Evolutionary conservation across 1,284 basidiomycete genomes (phyloP), one percentile per base, ranked within the genome.

Genomic region (Leucoagaricus sp.): DNA sequence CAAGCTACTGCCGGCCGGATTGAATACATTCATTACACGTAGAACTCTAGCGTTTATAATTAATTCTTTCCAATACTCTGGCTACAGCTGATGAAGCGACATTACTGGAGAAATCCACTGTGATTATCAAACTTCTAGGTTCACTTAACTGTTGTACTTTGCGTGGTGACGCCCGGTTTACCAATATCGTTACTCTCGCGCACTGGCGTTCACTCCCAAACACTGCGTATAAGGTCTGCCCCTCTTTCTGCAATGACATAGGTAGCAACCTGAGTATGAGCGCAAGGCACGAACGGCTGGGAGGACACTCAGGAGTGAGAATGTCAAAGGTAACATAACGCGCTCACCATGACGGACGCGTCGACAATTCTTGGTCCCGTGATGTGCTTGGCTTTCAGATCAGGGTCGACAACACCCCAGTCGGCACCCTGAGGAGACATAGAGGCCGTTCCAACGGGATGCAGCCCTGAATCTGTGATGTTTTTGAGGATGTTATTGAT

Each of bases 291-390:
- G 21, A 42, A 49, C 3, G 56, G 57, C 57, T 56, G 47, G 13
- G 13, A 5, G 10, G 10, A 26, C 9, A 8, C 21, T 46, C 26
- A 12, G 36, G 28, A 21, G 13, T 9, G 36, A 41, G 12, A 12
- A 12, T 25, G 3, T 6, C 7, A 8, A 34, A 3, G 10, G 25
- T 17, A n/a, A n/a, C 2, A 28, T 12, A 26, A 29, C 12, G 45
- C 49, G 9, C 21, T 28, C 41, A 69, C 65, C 63, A 75, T 69
- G n/a, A 78, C 67, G 0, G 72, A 73, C 0, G 73, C 69, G 63
- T 79, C 76, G 25, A 76, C 69, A 40, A 79, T 66, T n/a, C 76
- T 64, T 57, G 78, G 55, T 13, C 71, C 69, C 4, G 58, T 40
- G 25, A 71, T 64, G 7, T 68, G 68, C 49, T 75, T 73, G 17